Base-by-base conservation (phyloP, 768 basidiomycete genomes). In the Mycena vitilis region DNA sequence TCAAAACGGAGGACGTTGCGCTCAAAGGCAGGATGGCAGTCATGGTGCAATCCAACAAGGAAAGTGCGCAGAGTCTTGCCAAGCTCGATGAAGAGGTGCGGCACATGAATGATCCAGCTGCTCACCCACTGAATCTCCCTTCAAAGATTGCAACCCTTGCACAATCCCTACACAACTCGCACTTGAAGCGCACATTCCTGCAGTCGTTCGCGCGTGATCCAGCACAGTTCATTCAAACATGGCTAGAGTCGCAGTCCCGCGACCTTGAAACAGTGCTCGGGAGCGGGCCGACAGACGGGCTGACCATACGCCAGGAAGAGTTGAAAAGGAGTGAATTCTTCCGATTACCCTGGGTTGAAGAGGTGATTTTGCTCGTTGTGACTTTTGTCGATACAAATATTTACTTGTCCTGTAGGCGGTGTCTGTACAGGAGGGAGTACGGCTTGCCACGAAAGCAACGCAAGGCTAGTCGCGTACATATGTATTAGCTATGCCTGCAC, bases 261-360 rank as follows among this genome's bases (percentile, higher is more conserved):
- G 96, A 98, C 79, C 78, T 98, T 51, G 95, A 96, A 80, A 92
- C 88, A 65, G 85, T 96, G 65, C 84, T 98, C n/a, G 95, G 95
- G 37, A 94, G 92, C 76, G 95, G 95, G 1, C 89, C 92, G 4
- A 90, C 88, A 45, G 92, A 94, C 71, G 92, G 92, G 34, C 84
- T 88, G 75, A 89, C 89, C 2, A 86, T 96, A 12, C 82, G 93
- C n/a, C 93, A 94, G 65, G 95, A 97, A 72, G 95, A 98, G 76
- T 80, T 98, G 61, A 87, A 91, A 69, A 82, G 95, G 59, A 95
- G 93, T 75, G 95, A 98, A 77, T 93, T 95, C 80, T 98, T 98
- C 86, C 84, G 86, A 69, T 78, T 97, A 75, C 94, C 95, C 5
- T 98, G 96, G 96, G 95, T 98, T 15, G 91, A 93, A 73, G 89